Conservation (phyloP, 208 protist species). For the Sergeia podlipaevii region DNA sequence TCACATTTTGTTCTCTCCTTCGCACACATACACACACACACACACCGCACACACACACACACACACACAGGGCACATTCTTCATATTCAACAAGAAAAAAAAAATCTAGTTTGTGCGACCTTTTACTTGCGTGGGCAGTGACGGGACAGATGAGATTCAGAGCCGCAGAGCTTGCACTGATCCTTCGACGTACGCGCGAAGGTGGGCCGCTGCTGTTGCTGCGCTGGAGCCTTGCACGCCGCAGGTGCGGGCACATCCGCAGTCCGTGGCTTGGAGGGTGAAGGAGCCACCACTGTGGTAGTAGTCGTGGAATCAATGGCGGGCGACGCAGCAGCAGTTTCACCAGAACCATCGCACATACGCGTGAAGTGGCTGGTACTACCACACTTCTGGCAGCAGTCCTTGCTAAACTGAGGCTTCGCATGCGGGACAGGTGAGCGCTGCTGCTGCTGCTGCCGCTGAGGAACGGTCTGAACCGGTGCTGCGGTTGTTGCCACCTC, state of each 20-base stretch:
- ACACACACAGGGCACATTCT: neutral
- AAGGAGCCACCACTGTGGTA: neutral
- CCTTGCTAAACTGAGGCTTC: constrained; percentile 27
- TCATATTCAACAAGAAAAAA: neutral
- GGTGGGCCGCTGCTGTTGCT: neutral
- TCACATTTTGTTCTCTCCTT: too few species aligned
- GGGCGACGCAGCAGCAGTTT: neutral
- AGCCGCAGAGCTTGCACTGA: constrained; percentile 76
- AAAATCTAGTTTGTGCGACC: neutral
- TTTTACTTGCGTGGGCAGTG: constrained; percentile 66
- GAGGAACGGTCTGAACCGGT: too few species aligned
- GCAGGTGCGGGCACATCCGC: neutral
- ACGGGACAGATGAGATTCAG: constrained; percentile 60
- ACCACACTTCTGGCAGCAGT: constrained; percentile 40
- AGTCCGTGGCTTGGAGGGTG: neutral
- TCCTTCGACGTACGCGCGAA: constrained; percentile 60
- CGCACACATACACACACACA: too few species aligned
- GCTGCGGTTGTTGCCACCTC: too few species aligned
- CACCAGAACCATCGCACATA: constrained; percentile 21
- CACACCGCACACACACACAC: constrained; percentile 1
- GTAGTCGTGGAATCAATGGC: neutral
- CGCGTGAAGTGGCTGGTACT: constrained; percentile 41
- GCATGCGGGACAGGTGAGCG: neutral
- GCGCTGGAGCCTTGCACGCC: neutral
- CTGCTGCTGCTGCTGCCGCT: neutral